Base-by-base conservation (phyloP, 306 rosid species). In the Acmispon strigosus region DNA sequence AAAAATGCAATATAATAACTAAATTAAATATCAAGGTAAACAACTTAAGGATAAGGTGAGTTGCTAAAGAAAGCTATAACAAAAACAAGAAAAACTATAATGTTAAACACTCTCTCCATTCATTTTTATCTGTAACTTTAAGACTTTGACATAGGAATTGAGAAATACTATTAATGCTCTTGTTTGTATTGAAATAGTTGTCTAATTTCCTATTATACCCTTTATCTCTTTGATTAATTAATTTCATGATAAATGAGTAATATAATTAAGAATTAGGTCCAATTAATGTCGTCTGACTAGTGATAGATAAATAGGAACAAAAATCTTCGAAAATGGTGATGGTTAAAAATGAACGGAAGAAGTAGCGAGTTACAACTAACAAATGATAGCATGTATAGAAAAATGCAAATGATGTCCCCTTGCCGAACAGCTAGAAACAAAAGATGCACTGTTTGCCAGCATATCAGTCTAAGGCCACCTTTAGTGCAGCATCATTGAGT, bases 401-500 rank as follows among this genome's bases (percentile, higher is more conserved):
- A 65, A 47, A 64, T 19, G 49, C 6, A 52, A 65, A 49, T 36
- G 36, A 59, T 24, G 52, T 19, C 62, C 32, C 55, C 34, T 69
- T 41, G 52, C 58, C 4, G 6, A 69, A 76, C 60, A 56, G 15
- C 39, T 59, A 32, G 20, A 43, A 72, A 75, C 61, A 17, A 53
- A 50, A 70, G n/a, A 76, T 66, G 49, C 41, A 73, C 41, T 66
- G 19, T 42, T 76, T 44, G 76, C 39, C 47, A 66, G 55, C 80
- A 73, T 41, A 32, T 55, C 58, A 69, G 48, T 72, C 41, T 56
- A 57, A 20, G 32, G 34, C 72, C 70, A 90, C 97, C 97, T 93
- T 90, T 74, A 90, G 76, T 43, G 98, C 97, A 72, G 97, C 97
- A 85, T 93, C 98, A 55, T 93, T 93, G 27, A 93, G 96, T 81